These are phyloP conservation scores for Suillus tomentosus DNA, from an alignment of 768 basidiomycete genomes.

Conservation along the genomic window DNA sequence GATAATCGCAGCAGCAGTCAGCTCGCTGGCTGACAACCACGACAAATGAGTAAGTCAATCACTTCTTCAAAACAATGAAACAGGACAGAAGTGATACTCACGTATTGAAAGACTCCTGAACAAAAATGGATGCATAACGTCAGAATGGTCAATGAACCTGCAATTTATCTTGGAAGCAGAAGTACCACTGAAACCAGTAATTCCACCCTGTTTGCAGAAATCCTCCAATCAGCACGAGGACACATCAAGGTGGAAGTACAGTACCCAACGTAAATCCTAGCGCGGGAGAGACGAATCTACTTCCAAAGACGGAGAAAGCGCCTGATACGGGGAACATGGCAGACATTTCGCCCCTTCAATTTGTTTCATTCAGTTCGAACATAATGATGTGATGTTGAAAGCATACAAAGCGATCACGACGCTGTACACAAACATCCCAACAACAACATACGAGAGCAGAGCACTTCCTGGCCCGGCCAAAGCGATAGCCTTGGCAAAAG, in stretches of 20 bases:
- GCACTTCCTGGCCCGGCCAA: constrained; percentile 63
- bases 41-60: constrained; percentile 20
- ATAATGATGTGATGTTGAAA: neutral
- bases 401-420: constrained; percentile 60
- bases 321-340: constrained; percentile 64
- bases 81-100: constrained; percentile 21
- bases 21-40: constrained; percentile 47
- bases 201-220: constrained; percentile 46
- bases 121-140: neutral
- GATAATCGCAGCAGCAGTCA: constrained; percentile 59
- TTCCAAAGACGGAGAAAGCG: constrained; percentile 58
- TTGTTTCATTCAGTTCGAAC: neutral
- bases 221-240: neutral
- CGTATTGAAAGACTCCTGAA: constrained; percentile 42
- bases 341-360: constrained; percentile 63
- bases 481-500: constrained; percentile 44
- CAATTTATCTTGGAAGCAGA: neutral
- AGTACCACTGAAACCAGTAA: constrained; percentile 55
- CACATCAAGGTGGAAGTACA: neutral
- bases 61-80: neutral
- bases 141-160: constrained; percentile 11
- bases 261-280: constrained; percentile 60
- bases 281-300: constrained; percentile 60
- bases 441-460: constrained; percentile 60
- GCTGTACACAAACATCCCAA: constrained; percentile 59